Evolutionary conservation across 2,329 filamentous ascomycete species (phyloP).

Genomic region (Parascedosporium putredinis): DNA sequence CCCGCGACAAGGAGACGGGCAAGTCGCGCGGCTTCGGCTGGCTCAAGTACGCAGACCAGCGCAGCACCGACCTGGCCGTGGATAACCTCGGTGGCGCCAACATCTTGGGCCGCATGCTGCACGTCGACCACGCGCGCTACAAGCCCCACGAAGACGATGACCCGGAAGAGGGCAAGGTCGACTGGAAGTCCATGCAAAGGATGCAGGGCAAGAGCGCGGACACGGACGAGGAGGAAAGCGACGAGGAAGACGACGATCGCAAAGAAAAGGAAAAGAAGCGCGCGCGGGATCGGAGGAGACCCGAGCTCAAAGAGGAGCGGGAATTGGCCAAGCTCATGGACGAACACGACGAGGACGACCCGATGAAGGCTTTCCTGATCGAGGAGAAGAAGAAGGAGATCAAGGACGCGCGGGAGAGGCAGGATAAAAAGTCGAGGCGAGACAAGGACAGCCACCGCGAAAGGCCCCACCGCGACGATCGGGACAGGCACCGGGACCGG

Average conservation of each 20-base stretch:
- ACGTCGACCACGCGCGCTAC: conserved; percentile 89
- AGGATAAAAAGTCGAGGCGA: conserved; percentile 35
- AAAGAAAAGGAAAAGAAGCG: no score
- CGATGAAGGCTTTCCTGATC: conserved; percentile 88
- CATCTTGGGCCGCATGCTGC: conserved; percentile 67
- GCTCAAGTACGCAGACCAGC: conserved; percentile 96
- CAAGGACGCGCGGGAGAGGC: conserved; percentile 50
- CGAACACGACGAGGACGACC: conserved; percentile 88
- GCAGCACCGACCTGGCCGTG: conserved; percentile 89
- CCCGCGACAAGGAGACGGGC: conserved; percentile 90
- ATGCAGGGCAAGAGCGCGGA: conserved; percentile 35
- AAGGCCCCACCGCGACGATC: no score
- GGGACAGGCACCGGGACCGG: conserved; percentile 24
- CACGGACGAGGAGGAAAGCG: conserved; percentile 26
- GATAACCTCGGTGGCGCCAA: conserved; percentile 87
- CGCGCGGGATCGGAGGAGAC: conserved; percentile 37
- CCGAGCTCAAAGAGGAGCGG: conserved; percentile 67
- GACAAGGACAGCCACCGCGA: conserved; percentile 32
- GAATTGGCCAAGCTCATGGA: conserved; percentile 66
- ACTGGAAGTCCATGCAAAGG: conserved; percentile 48
- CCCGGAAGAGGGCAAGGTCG: conserved; percentile 45
- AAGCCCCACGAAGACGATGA: conserved; percentile 75
- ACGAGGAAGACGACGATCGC: conserved; percentile 37
- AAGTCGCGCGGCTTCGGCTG: conserved; percentile 93
- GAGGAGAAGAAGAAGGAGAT: conserved; percentile 88